These are phyloP conservation scores for Fusarium proliferatum DNA, from an alignment of 2,329 filamentous ascomycete species.

Conservation along the genomic window DNA sequence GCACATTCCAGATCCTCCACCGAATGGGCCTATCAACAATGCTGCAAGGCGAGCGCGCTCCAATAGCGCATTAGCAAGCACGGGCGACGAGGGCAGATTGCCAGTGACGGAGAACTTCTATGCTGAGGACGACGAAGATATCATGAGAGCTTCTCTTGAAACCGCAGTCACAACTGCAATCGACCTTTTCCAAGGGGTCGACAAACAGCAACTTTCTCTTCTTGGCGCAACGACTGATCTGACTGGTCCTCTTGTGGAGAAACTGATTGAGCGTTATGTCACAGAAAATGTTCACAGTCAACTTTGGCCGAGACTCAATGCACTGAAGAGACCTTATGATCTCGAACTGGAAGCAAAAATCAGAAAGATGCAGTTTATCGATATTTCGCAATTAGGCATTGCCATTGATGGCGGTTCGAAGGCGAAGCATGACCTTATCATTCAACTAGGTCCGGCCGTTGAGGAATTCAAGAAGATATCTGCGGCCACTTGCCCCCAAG, in stretches of 20 bases:
- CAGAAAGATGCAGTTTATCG: conserved; percentile 90
- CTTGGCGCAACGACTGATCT: conserved; percentile 93
- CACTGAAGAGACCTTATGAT: conserved; percentile 83
- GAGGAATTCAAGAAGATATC: conserved; percentile 90
- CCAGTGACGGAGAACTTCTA: conserved; percentile 74
- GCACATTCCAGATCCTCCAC: conserved; percentile 68
- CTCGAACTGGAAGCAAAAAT: conserved; percentile 89
- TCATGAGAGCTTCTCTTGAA: conserved; percentile 89
- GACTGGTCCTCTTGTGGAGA: conserved; percentile 90
- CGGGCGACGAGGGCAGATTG: conserved; percentile 50
- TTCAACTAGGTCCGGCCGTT: conserved; percentile 80
- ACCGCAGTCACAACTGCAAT: conserved; percentile 93
- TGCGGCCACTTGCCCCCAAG: conserved; percentile 81
- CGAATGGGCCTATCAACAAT: conserved; percentile 66
- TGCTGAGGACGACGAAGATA: conserved; percentile 89
- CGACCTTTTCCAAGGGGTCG: conserved; percentile 93
- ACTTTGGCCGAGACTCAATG: conserved; percentile 84
- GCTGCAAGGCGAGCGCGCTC: conserved; percentile 67
- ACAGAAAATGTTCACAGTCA: conserved; percentile 92
- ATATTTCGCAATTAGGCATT: conserved; percentile 94
- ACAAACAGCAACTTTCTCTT: conserved; percentile 93
- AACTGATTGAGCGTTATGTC: conserved; percentile 93
- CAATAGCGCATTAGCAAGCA: conserved; percentile 56
- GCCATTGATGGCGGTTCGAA: conserved; percentile 80
- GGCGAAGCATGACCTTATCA: conserved; percentile 84